Evolutionary conservation across 2,329 filamentous ascomycete species (phyloP).

Genomic region (Colletotrichum sp.): DNA sequence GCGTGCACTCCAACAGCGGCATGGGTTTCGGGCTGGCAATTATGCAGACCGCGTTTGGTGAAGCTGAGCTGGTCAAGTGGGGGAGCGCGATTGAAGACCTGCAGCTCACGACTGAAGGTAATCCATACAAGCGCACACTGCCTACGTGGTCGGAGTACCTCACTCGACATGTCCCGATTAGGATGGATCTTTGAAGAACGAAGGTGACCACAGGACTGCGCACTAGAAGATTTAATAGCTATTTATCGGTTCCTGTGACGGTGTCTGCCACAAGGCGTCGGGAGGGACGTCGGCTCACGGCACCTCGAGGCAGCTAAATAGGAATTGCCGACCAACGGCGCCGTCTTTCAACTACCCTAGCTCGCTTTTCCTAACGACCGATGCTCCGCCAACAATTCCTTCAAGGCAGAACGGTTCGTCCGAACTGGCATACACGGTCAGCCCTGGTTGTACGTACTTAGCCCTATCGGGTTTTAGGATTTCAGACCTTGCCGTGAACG

Average conservation of each 20-base stretch:
- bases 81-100: slow-evolving; percentile 69
- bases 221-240: not conserved
- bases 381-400: not conserved
- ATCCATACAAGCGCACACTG: slow-evolving; percentile 49
- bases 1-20: slow-evolving; percentile 53
- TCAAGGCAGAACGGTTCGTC: not conserved
- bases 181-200: not conserved
- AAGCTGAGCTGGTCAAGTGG: slow-evolving; percentile 62
- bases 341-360: not conserved
- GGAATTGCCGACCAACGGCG: not conserved
- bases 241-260: not conserved
- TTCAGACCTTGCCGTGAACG: not conserved
- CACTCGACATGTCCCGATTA: slow-evolving; percentile 46
- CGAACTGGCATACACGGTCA: not conserved
- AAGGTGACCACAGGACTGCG: not conserved
- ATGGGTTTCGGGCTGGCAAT: slow-evolving; percentile 68
- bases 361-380: not conserved
- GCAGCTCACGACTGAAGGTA: slow-evolving; percentile 43
- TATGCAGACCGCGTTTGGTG: slow-evolving; percentile 64
- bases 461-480: not conserved
- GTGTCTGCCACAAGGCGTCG: not conserved
- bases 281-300: not conserved
- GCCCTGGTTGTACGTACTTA: not conserved
- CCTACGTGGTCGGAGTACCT: slow-evolving; percentile 60
- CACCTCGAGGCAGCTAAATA: not conserved